Evolutionary conservation across 345 rosid genomes (phyloP), one percentile per base, ranked within the genome.

Genomic region (Angophora floribunda): DNA sequence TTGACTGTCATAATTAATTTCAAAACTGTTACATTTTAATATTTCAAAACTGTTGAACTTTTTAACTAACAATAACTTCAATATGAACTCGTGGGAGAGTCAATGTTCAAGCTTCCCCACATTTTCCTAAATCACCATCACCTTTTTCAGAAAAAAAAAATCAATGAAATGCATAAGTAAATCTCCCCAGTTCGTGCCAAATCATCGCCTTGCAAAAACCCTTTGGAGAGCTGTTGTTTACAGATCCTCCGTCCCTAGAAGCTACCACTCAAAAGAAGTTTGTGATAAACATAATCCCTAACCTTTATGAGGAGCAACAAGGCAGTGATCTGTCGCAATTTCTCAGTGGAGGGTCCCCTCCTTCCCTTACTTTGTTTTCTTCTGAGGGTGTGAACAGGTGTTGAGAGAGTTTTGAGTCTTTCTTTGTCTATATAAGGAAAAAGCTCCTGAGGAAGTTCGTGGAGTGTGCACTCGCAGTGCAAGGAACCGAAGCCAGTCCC

Each of bases 271-370:
- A 52, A 19, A 53, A 52, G 88, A 85, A 80, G 41, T 36, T 89
- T 89, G 94, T 49, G 87, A 87, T 91, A 86, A 91, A 87, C 89
- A 92, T 86, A 85, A 90, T 90, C 93, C 80, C 91, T 75, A 36
- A 86, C 86, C 89, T 88, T 91, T 4, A 87, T 85, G 67, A 88
- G 84, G 85, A 47, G 61, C 32, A 89, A 32, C 89, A 67, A 86
- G 90, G 90, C 85, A 86, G 85, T 87, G 88, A 89, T 88, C 85
- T 88, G 91, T 89, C 91, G 86, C 85, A 88, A 70, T 87, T 89
- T 13, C 57, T 36, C 87, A 90, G 94, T 93, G 93, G 94, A 90
- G 59, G 91, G 89, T 89, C 86, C 90, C 61, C 90, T 85, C 90
- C 61, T 89, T 85, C 87, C 30, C 45, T 53, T 59, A 15, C 36